Evolutionary conservation across 176 grass and related monocot species (phyloP), one percentile per base, ranked within the genome.

Genomic region (Alopecurus myosuroides): DNA sequence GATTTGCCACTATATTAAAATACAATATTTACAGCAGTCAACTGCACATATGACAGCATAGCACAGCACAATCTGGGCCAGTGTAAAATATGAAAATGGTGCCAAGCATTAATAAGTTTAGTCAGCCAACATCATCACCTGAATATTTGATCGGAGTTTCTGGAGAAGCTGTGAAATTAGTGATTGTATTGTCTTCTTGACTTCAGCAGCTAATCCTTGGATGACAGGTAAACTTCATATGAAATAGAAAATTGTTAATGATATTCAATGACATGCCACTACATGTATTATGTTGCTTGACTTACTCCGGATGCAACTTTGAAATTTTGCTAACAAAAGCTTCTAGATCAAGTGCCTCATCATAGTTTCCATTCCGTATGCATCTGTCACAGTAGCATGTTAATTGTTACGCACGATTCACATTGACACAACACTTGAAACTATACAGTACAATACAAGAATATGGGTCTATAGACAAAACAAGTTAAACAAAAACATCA

Each of bases 281-380:
- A 78, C 11, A 86, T 39, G 13, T 49, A 84, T 77, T 67, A 65
- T 75, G 58, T 78, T 63, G 77, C 42, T 78, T 19, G 36, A 89
- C 97, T 83, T 97, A 99, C 97, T 99, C 90, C 3, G 91, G 89
- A 50, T 99, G 97, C 79, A 97, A 86, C 74, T 98, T 98, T 56
- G 86, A 91, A 20, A 99, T 87, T 84, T 99, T 99, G 61, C 64
- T 88, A 10, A 97, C 92, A 79, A 92, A 99, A 85, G 97, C 91
- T 94, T 99, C 97, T 74, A 99, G 85, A 73, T 99, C 94, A 89
- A 99, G 97, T 62, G 94, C 97, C 79, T 99, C 97, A 25, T 96
- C 97, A 91, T 99, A 99, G 77, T 96, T 99, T n/a, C 93, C 93
- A 87, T 98, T 98, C 17, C 96, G 80, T 94, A 99, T 99, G 76